phyloP scores from a whole-genome alignment of 768 basidiomycete genomes.

The Galerina sulciceps region DNA sequence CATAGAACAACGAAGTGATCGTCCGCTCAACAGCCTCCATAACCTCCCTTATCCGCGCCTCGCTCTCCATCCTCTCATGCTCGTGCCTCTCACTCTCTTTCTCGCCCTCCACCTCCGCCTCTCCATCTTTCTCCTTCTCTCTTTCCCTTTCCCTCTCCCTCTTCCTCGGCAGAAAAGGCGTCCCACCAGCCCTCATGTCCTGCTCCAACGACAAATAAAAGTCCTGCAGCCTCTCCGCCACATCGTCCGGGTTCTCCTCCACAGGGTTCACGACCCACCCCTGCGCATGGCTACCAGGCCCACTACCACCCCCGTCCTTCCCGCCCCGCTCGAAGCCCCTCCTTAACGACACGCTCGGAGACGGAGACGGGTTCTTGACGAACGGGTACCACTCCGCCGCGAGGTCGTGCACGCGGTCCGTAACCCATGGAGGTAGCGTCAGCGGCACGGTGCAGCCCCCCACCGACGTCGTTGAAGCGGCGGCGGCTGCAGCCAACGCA shows the following conservation, averaged over 20 bases:
- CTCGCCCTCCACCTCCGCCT: conserved; percentile 30
- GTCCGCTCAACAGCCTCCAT: conserved; percentile 78
- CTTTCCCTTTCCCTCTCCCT: conserved; percentile 30
- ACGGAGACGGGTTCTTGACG: conserved; percentile 26
- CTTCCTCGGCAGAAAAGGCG: conserved; percentile 34
- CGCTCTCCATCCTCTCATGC: conserved; percentile 40
- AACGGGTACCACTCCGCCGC: conserved; percentile 63
- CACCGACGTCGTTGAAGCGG: conserved; percentile 42
- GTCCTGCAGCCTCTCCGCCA: conserved; percentile 62
- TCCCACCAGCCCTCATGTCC: conserved; percentile 53
- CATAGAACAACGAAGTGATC: conserved; percentile 80
- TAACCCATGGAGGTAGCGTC: conserved; percentile 51
- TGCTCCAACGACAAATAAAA: conserved; percentile 72
- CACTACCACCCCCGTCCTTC: conserved; percentile 23
- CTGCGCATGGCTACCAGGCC: conserved; percentile 33
- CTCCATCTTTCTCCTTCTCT: conserved; percentile 23
- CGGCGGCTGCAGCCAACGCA: conserved; percentile 30
- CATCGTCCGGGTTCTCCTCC: conserved; percentile 55
- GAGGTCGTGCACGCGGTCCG: conserved; percentile 62
- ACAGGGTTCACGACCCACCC: conserved; percentile 47
- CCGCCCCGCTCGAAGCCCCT: conserved; percentile 10
- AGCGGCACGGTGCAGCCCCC: neutral
- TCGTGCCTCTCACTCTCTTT: conserved; percentile 36
- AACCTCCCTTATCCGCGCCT: conserved; percentile 55
- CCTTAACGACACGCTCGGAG: conserved; percentile 3